These are phyloP conservation scores for Suhomyces anneliseae DNA, from an alignment of 1,139 yeast genomes.

Conservation along the genomic window DNA sequence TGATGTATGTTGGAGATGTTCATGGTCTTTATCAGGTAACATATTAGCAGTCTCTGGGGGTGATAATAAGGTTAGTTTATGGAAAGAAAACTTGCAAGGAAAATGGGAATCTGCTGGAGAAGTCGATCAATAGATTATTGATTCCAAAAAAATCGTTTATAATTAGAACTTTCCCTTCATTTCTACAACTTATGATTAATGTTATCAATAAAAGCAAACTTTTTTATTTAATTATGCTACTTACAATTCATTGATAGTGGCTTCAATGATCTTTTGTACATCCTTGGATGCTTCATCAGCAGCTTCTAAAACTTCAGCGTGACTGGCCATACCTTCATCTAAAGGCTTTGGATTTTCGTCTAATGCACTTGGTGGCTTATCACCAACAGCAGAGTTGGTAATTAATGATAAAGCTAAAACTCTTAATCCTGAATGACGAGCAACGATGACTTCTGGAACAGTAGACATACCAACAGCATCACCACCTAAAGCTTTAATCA, in stretches of 20 bases:
- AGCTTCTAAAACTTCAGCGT: conserved; percentile 82
- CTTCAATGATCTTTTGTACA: conserved; percentile 68
- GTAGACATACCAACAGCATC: conserved; percentile 99
- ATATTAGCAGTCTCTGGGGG: conserved; percentile 95
- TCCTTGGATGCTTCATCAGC: conserved; percentile 81
- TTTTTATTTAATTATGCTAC: neutral
- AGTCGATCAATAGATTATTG: conserved; percentile 62
- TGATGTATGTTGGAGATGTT: conserved; percentile 97
- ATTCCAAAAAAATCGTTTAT: neutral
- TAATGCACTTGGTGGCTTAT: conserved; percentile 73
- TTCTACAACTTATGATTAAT: conserved; percentile 12
- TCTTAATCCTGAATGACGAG: conserved; percentile 80
- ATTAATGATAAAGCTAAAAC: conserved; percentile 85
- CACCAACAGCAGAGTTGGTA: conserved; percentile 78
- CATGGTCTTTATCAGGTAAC: conserved; percentile 96
- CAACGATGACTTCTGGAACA: conserved; percentile 92
- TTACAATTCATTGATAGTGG: conserved; percentile 53
- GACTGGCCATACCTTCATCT: conserved; percentile 81
- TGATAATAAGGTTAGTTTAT: conserved; percentile 89
- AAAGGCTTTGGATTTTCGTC: conserved; percentile 54
- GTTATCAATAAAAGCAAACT: conserved; percentile 10
- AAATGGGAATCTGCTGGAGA: conserved; percentile 97
- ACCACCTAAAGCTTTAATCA: conserved; percentile 72
- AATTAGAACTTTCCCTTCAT: conserved; percentile 2
- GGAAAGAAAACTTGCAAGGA: conserved; percentile 94